These are phyloP conservation scores for Dothidotthia symphoricarpi DNA, from an alignment of 2,329 filamentous ascomycete genomes.

Conservation along the genomic window DNA sequence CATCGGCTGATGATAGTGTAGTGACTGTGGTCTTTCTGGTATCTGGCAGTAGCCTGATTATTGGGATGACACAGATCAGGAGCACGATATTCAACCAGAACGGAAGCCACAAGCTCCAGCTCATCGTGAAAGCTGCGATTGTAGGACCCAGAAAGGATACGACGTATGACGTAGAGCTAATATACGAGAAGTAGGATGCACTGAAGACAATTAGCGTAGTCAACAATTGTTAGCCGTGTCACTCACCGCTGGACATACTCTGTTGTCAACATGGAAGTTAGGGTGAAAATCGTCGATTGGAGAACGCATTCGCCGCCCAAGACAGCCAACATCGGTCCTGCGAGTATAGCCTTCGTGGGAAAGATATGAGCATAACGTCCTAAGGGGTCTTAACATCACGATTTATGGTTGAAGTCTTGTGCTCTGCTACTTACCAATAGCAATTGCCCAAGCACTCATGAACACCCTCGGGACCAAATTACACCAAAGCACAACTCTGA, in stretches of 20 bases:
- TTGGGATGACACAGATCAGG: conserved; percentile 28
- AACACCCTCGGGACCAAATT: conserved; percentile 34
- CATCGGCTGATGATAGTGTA: neutral
- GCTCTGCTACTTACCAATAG: conserved; percentile 25
- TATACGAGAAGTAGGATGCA: conserved; percentile 39
- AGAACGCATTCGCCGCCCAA: conserved; percentile 41
- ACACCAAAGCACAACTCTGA: conserved; percentile 31
- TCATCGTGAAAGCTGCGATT: conserved; percentile 37
- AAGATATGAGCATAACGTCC: conserved; percentile 27
- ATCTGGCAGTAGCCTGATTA: conserved; percentile 21
- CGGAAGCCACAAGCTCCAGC: conserved; percentile 36
- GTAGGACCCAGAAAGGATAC: conserved; percentile 38
- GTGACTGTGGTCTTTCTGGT: neutral
- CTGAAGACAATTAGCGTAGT: conserved; percentile 13
- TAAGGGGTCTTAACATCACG: conserved; percentile 4
- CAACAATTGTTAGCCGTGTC: neutral
- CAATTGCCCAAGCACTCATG: conserved; percentile 33
- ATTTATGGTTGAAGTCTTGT: neutral
- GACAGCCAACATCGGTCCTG: conserved; percentile 30
- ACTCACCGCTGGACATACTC: conserved; percentile 36
- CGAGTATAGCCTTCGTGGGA: conserved; percentile 33
- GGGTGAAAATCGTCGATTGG: conserved; percentile 34
- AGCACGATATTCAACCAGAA: conserved; percentile 37
- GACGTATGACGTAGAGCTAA: conserved; percentile 37
- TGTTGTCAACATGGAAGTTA: conserved; percentile 33